A percentile compares a stretch with the other conserved stretches of the same genome.
These are phyloP conservation scores for Camelina laxa DNA, from an alignment of 345 rosid genomes.

Conservation along the genomic window DNA sequence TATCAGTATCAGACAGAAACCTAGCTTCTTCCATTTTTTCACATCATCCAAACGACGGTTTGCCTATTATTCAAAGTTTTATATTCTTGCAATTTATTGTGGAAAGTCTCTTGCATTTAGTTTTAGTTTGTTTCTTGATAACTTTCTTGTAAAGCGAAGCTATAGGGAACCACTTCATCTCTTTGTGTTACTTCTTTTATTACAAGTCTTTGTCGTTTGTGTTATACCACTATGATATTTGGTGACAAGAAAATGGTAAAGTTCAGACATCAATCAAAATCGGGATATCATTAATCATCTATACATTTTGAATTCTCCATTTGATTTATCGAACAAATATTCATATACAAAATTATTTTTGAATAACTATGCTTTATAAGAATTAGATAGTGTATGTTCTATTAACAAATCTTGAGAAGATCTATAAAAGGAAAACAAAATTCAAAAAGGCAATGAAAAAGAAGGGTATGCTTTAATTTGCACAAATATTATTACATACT, in stretches of 20 bases:
- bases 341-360: background rate
- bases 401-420: conserved; percentile 41
- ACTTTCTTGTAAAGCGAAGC: too few species aligned
- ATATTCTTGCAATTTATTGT: too few species aligned
- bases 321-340: background rate
- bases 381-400: conserved; percentile 25
- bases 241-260: conserved; percentile 5
- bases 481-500: conserved; percentile 3
- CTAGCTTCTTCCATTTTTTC: too few species aligned
- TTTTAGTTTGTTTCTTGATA: too few species aligned
- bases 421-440: conserved; percentile 33
- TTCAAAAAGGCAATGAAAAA: conserved; percentile 35
- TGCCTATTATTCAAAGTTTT: too few species aligned
- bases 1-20: too few species aligned
- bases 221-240: background rate
- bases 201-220: conserved; percentile 9
- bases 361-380: background rate
- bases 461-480: conserved; percentile 27
- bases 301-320: background rate
- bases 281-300: background rate
- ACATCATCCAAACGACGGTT: too few species aligned
- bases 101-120: too few species aligned
- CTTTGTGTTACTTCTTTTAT: too few species aligned
- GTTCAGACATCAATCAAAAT: conserved; percentile 22
- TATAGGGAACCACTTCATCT: too few species aligned